These are phyloP conservation scores for Yamadazyma diospyri DNA, from an alignment of 1,139 yeast genomes.

Conservation along the genomic window DNA sequence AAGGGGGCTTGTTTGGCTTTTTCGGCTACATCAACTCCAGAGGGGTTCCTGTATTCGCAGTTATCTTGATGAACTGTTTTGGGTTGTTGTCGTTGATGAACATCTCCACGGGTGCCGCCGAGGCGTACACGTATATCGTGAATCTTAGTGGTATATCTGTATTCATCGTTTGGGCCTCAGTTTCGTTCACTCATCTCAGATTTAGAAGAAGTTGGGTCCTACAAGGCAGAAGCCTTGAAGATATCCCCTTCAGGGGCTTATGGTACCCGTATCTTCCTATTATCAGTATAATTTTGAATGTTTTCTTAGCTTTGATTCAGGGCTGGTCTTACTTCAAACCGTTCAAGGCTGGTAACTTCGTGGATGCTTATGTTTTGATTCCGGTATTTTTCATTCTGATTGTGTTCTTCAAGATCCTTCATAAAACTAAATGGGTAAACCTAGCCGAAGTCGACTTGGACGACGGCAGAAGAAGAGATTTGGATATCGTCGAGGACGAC, in stretches of 20 bases:
- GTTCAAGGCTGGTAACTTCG: conserved; percentile 55
- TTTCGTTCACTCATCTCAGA: conserved; percentile 48
- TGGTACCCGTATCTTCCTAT: conserved; percentile 53
- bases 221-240: conserved; percentile 42
- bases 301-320: conserved; percentile 58
- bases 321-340: conserved; percentile 69
- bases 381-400: conserved; percentile 50
- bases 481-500: conserved; percentile 15
- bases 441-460: conserved; percentile 45
- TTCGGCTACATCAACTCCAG: conserved; percentile 39
- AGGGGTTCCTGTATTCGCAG: conserved; percentile 52
- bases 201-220: conserved; percentile 48
- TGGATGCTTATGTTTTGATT: conserved; percentile 61
- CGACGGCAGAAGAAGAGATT: conserved; percentile 35
- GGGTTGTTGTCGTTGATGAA: conserved; percentile 52
- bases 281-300: conserved; percentile 48
- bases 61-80: conserved; percentile 43
- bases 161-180: conserved; percentile 55
- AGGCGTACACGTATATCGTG: conserved; percentile 52
- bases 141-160: conserved; percentile 55
- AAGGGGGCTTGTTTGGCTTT: conserved; percentile 47
- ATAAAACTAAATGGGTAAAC: conserved; percentile 42
- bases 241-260: conserved; percentile 52
- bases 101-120: conserved; percentile 49
- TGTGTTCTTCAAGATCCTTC: conserved; percentile 30